Evolutionary conservation across 2,329 filamentous ascomycete genomes (phyloP).

Genomic region (Cytospora chrysosperma): DNA sequence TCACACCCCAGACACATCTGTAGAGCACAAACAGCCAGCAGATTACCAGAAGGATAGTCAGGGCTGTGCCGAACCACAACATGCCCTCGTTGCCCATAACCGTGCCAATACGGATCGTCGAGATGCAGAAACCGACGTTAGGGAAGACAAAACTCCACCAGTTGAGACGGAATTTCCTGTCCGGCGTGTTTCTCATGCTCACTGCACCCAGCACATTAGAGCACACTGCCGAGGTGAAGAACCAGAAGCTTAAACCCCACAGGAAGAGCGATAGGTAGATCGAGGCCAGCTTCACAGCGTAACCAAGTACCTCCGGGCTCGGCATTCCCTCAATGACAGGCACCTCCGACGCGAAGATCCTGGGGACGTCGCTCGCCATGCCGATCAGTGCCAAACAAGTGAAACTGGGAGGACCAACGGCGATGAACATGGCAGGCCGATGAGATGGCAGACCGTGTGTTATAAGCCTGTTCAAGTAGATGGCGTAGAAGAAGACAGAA

Average conservation of each 20-base stretch:
- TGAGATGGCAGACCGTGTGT: constrained; percentile 54
- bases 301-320: constrained; percentile 24
- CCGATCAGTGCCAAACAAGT: constrained; percentile 40
- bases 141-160: constrained; percentile 69
- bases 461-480: constrained; percentile 60
- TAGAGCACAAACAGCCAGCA: constrained; percentile 55
- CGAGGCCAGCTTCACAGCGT: constrained; percentile 28
- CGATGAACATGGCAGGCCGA: constrained; percentile 63
- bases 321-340: constrained; percentile 38
- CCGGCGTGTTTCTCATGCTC: constrained; percentile 30
- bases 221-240: constrained; percentile 52
- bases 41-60: constrained; percentile 54
- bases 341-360: constrained; percentile 35
- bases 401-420: constrained; percentile 57
- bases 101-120: constrained; percentile 57
- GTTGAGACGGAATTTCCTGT: constrained; percentile 40
- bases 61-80: constrained; percentile 52
- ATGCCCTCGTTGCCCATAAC: constrained; percentile 51
- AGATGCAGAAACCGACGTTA: constrained; percentile 62
- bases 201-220: background rate
- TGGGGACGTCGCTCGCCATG: constrained; percentile 34
- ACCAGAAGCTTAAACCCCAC: constrained; percentile 63
- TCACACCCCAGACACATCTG: constrained; percentile 50
- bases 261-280: constrained; percentile 55
- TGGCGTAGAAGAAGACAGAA: constrained; percentile 58